A percentile compares a stretch with the other conserved stretches of the same genome.
phyloP scores from a whole-genome alignment of 2,329 filamentous ascomycete species.

The Ampelomyces quisqualis region DNA sequence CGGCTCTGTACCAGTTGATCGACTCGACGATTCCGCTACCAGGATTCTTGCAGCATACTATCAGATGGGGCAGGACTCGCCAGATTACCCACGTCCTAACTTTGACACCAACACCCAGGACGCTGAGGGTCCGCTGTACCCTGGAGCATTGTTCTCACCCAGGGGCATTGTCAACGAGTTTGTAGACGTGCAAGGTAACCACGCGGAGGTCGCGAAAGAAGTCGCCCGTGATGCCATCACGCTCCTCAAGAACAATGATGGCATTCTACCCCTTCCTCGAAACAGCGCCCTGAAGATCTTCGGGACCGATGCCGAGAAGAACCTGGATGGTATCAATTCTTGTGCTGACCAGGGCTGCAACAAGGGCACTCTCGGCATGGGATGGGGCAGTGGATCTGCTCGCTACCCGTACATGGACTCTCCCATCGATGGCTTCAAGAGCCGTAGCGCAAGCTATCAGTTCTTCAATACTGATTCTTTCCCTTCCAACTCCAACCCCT shows the following conservation, averaged over 20 bases:
- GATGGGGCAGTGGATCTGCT: conserved; percentile 74
- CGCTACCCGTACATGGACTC: conserved; percentile 71
- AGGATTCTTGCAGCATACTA: conserved; percentile 88
- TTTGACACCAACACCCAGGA: conserved; percentile 41
- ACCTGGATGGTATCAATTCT: conserved; percentile 63
- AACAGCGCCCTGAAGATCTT: conserved; percentile 39
- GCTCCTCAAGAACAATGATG: conserved; percentile 63
- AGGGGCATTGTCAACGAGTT: conserved; percentile 68
- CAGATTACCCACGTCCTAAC: conserved; percentile 48
- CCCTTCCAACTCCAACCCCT: conserved; percentile 50
- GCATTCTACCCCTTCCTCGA: conserved; percentile 52
- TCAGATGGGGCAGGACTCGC: conserved; percentile 48
- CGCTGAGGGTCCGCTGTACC: conserved; percentile 39
- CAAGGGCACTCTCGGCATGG: conserved; percentile 70
- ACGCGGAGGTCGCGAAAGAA: conserved; percentile 53
- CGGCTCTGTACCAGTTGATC: conserved; percentile 74
- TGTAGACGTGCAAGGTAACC: conserved; percentile 59
- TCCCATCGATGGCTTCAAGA: conserved; percentile 67
- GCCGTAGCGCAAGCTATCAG: conserved; percentile 61
- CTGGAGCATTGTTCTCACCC: conserved; percentile 55
- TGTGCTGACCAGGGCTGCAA: conserved; percentile 69
- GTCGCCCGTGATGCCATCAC: conserved; percentile 60
- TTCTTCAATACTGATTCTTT: conserved; percentile 66
- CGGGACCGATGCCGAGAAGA: conserved; percentile 54
- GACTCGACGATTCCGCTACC: conserved; percentile 85